Base-by-base conservation (phyloP, 2,329 filamentous ascomycete species). In the Colletotrichum shisoi region DNA sequence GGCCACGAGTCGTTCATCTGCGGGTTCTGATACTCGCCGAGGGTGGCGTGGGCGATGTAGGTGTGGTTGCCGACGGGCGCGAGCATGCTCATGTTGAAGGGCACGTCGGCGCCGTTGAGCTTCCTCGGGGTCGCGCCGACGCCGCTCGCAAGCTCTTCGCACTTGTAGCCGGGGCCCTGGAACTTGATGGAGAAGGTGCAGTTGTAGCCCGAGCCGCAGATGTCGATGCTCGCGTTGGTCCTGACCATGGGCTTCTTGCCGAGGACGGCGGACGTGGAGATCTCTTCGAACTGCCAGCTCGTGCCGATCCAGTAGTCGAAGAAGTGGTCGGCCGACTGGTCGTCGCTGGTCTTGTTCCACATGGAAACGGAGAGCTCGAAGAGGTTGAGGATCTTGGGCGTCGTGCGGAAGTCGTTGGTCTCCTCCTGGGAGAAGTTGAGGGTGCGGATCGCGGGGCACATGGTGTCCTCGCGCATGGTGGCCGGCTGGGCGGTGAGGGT, bases 101-200 rank as follows among this genome's bases (percentile, higher is more conserved):
- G 76, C 3, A 72, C 62, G 4, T 62, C 67, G 17, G 72, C 71
- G 40, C 69, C 64, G 17, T 71, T 72, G 15, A 76, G 69, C 12
- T 70, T 46, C 31, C 67, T 60, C 27, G 73, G 57, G n/a, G 59
- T 57, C 2, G 74, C 71, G 1, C 71, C 72, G 4, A 74, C 71
- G 11, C 74, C 75, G 40, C 65, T 73, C 3, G 76, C 73, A 4
- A 74, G 54, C 40, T 76, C 71, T 0, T 71, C 65, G 64, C 78
- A 79, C 69, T 76, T 76, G 68, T 79, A 79, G 3, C 76, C 78
- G 0, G 78, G 78, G 2, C 70, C 78, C 9, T 70, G 72, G 56
- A 79, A 79, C 21, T 72, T 70, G 58, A 78, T 68, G 1, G 63
- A 72, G 63, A 76, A 79, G 1, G 74, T 74, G 53, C 77, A 79